Base-by-base conservation (phyloP, 805 yeast genomes). In the Dipodascopsis tothii region DNA sequence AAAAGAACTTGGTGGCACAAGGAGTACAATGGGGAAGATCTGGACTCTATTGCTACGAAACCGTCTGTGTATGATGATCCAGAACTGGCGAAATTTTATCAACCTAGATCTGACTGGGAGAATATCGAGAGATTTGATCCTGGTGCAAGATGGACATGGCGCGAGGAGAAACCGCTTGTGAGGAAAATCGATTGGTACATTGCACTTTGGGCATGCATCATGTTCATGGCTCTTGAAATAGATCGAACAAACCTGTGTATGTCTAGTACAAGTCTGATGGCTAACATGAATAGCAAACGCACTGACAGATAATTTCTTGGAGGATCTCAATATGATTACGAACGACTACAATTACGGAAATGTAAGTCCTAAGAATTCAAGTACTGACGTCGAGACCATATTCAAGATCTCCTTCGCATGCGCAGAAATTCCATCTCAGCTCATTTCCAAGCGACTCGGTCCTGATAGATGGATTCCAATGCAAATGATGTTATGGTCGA, bases 371-470 rank as follows among this genome's bases (percentile, higher is more conserved):
- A 25, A 9, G 14, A 9, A 25, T 25, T 25, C 14, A 25, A 14
- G 60, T 33, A 68, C 59, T 45, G 54, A 78, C 45, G 75, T 68
- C 58, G 79, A 66, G 46, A 76, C 81, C 3, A 66, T 80, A 33
- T 72, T 72, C 53, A 64, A 68, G 47, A 64, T 76, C 4, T 66
- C 73, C 37, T 80, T 80, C 54, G 58, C 79, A 40, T 54, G 63
- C 19, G 74, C 81, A 16, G 85, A 80, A 58, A 59, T 80, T 11
- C 85, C 85, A 0, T 77, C 83, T 2, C 84, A 80, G 56, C 64
- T 80, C 50, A 65, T 80, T 25, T 73, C 81, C n/a, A 79, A 80
- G 59, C 69, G 67, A 41, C 41, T 80, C 28, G 86, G 85, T 14
- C 74, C 81, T 3, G 84, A 78, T 54, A 52, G 67, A 21, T 77